Base-by-base conservation (phyloP, 2,329 filamentous ascomycete species). In the Macrophomina tecta region DNA sequence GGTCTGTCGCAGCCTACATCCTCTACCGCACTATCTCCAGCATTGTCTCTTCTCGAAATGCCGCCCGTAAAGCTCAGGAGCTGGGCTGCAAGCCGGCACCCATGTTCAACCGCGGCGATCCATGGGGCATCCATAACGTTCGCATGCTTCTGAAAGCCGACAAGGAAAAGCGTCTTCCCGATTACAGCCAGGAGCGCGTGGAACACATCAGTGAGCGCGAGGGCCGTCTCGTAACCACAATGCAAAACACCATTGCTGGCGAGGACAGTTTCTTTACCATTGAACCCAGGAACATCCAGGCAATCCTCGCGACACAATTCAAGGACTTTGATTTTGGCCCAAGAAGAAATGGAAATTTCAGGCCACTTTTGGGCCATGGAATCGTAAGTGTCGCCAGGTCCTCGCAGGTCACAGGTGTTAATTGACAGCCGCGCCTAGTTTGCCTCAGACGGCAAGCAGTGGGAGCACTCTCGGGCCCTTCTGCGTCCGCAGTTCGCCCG, bases 401-500 rank as follows among this genome's bases (percentile, higher is more conserved):
- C 52, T 2, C 60, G 34, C 42, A 9, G 23, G 42, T 53, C 32
- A 16, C 64, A 38, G 70, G 72, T 36, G 75, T 76, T 28, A 9
- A 18, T 56, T 62, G n/a, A 67, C 30, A 5, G 30, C 9, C 16
- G 8, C 16, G 42, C 42, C 12, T n/a, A 67, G 69, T 84, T 84
- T 74, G 83, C 81, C 45, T 76, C 77, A 14, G 81, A 84, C 69
- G 82, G 82, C 45, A 76, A 77, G 51, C 70, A 70, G 18, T 80
- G 78, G 78, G 72, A 75, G 11, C 76, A 78, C 58, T 77, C 74
- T 23, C 74, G 82, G 9, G 80, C 82, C 34, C 77, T 84, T 69
- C 78, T 90, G 14, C 78, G 85, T 28, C 85, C 85, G 1, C 84
- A 85, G 68, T 87, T 87, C 69, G 80, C 78, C 0, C 77, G 83